These are phyloP conservation scores for Starmerella apis DNA, from an alignment of 805 yeast species.

Conservation along the genomic window DNA sequence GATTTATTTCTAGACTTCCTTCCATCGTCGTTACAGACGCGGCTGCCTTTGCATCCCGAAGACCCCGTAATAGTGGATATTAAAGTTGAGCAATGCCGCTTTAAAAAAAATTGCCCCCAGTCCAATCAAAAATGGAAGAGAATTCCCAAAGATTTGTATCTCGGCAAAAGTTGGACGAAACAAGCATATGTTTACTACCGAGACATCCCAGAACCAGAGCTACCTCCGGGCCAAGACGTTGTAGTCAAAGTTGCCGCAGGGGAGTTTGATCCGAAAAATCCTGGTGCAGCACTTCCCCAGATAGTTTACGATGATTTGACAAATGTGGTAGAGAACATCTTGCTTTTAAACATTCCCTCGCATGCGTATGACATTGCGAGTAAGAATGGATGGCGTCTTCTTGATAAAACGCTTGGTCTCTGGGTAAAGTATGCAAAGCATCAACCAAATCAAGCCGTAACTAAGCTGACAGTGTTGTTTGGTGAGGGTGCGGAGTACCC, in stretches of 20 bases:
- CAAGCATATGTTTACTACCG: constrained; percentile 35
- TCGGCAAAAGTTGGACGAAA: constrained; percentile 38
- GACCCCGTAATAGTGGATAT: constrained; percentile 37
- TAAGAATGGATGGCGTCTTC: constrained; percentile 32
- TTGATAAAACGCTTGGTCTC: constrained; percentile 36
- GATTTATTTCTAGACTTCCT: constrained; percentile 35
- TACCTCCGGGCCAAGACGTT: constrained; percentile 33
- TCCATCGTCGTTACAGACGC: constrained; percentile 31
- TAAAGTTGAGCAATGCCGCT: constrained; percentile 32
- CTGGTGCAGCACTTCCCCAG: constrained; percentile 14
- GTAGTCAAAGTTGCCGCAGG: constrained; percentile 14
- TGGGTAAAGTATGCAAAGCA: constrained; percentile 50
- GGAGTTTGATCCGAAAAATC: not conserved
- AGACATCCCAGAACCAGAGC: constrained; percentile 23
- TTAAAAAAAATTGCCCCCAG: constrained; percentile 15
- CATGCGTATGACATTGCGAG: constrained; percentile 17
- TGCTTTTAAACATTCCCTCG: constrained; percentile 21
- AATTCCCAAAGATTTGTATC: constrained; percentile 40
- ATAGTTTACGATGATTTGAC: constrained; percentile 19
- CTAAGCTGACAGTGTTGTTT: constrained; percentile 58
- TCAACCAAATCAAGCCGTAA: constrained; percentile 34
- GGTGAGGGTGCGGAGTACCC: constrained; percentile 71
- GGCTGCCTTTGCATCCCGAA: constrained; percentile 37
- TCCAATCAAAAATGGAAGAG: constrained; percentile 34
- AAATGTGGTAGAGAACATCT: not conserved